Base-by-base conservation (phyloP, 768 basidiomycete genomes). In the Lactarius akahatsu region DNA sequence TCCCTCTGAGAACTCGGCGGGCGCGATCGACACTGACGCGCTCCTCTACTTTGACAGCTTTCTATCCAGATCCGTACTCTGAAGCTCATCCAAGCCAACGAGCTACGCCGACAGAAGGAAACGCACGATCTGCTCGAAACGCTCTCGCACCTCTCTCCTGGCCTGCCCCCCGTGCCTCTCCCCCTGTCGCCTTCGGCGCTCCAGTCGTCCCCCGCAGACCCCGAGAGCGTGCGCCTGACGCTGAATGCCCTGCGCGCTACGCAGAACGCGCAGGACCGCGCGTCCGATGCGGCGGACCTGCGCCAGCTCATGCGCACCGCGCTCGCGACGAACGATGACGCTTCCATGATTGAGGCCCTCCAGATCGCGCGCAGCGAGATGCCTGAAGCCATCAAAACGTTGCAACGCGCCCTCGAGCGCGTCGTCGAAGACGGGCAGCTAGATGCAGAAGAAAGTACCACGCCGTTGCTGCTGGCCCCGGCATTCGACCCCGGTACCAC, bases 351-450 rank as follows among this genome's bases (percentile, higher is more conserved):
- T 38, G 77, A 80, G 23, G 81, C 87, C 1, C 77, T 91, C 47
- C 84, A 89, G 69, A 82, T 88, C 54, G 80, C 80, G 40, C 78
- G 85, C 56, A 83, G 85, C 55, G 88, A 91, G 74, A 87, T 91
- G 82, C 87, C 88, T 1, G 91, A 93, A 74, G 90, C 90, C 15
- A 86, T 92, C 74, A 91, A 90, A 77, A 87, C 91, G 4, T 79
- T 93, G 20, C 90, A 91, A 76, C 77, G 91, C 28, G 85, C 85
- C 18, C 77, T 90, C 59, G 86, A 87, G 77, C 70, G 72, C 23
- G 79, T 81, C 62, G 76, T 79, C 52, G 79, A 78, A 63, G 71
- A 67, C 41, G 77, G 76, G 60, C 70, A 65, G 67, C 60, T 71
- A 16, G 71, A 74, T 8, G 68, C 68, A 38, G 71, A 68, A 40